phyloP scores from a whole-genome alignment of 106 monocot species.

The Gastrodia elata region DNA sequence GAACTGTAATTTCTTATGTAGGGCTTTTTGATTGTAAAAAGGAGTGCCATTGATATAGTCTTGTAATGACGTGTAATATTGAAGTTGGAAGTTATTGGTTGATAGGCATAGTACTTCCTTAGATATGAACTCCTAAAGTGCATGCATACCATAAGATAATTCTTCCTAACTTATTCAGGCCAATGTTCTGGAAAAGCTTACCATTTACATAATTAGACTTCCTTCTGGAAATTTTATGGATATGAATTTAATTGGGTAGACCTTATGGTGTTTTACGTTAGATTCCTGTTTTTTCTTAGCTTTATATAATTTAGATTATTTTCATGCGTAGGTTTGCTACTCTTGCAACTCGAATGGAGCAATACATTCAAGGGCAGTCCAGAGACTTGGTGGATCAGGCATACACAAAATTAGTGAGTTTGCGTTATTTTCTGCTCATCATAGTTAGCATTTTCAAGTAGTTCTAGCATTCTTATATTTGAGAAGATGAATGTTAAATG shows the following conservation, averaged over 20 bases:
- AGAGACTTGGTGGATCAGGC: slow-evolving; percentile 96
- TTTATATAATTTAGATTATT: neutral
- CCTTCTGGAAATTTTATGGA: neutral
- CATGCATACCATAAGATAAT: neutral
- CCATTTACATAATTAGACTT: neutral
- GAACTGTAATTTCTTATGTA: no score
- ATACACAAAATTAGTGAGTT: slow-evolving; percentile 89
- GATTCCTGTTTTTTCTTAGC: neutral
- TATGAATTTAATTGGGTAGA: neutral
- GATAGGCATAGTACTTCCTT: neutral
- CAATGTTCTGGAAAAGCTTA: neutral
- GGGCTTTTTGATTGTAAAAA: neutral
- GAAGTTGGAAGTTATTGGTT: neutral
- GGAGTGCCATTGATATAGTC: neutral
- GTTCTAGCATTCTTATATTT: neutral
- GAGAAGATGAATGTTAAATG: neutral
- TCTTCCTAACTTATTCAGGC: neutral
- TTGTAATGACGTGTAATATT: neutral
- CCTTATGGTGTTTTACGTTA: neutral
- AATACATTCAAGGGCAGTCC: slow-evolving; percentile 93
- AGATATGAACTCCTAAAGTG: neutral
- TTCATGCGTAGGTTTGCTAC: slow-evolving; percentile 64
- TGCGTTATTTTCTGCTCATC: neutral
- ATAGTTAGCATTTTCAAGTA: neutral
- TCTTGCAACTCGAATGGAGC: slow-evolving; percentile 97